These are phyloP conservation scores for Naganishia vishniacii DNA, from an alignment of 768 basidiomycete species.

Conservation along the genomic window DNA sequence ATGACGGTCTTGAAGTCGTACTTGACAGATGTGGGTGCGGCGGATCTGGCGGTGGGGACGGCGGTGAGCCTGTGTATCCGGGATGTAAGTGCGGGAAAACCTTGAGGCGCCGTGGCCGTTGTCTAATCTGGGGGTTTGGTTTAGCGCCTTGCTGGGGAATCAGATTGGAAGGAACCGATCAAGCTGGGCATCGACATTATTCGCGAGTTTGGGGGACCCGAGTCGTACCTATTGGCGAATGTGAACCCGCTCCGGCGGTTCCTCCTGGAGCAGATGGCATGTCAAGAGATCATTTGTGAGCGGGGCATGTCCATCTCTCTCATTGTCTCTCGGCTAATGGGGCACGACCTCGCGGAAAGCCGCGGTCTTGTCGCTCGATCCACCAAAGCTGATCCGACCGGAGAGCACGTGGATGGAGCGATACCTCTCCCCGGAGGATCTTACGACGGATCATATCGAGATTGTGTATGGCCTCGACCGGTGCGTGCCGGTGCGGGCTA, in stretches of 20 bases:
- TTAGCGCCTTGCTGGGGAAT: constrained; percentile 28
- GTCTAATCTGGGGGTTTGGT: not conserved
- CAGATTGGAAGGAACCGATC: constrained; percentile 30
- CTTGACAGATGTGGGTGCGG: constrained; percentile 8
- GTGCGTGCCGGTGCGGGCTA: not conserved
- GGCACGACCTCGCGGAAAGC: too few species aligned
- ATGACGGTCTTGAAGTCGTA: constrained; percentile 16
- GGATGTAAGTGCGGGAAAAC: constrained; percentile 29
- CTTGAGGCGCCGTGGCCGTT: not conserved
- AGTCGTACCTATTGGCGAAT: constrained; percentile 15
- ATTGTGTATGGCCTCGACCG: constrained; percentile 21
- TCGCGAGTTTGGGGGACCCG: constrained; percentile 27
- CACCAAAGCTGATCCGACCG: not conserved
- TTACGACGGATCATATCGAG: constrained; percentile 22
- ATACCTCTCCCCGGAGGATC: constrained; percentile 2
- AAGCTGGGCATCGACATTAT: constrained; percentile 21
- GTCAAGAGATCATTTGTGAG: constrained; percentile 33
- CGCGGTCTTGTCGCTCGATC: constrained; percentile 5
- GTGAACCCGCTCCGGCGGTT: constrained; percentile 26
- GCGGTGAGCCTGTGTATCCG: constrained; percentile 28
- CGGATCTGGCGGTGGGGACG: constrained; percentile 29
- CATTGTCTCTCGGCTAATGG: too few species aligned
- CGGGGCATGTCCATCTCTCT: not conserved
- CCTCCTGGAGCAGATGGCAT: constrained; percentile 33
- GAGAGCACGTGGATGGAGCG: constrained; percentile 15